Base-by-base conservation (phyloP, 352 stramenopile genomes). In the Poterioochromonas sp. region DNA sequence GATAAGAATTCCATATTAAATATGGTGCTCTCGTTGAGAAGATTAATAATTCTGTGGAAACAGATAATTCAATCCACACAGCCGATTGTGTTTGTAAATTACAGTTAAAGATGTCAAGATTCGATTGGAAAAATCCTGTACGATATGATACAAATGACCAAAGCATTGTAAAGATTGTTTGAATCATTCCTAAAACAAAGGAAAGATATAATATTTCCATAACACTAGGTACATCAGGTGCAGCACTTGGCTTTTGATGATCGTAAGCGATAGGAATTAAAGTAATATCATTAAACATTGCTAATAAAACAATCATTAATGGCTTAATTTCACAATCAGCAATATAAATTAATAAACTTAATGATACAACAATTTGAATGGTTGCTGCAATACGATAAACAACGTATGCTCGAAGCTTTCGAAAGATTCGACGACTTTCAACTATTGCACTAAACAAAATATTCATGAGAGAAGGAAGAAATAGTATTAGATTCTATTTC, bases 251-350 rank as follows among this genome's bases (percentile, higher is more conserved):
- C 11, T 74, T n/a, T 39, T 74, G 65, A 35, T n/a, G 22, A 64
- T 85, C 84, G 54, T 86, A 83, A 22, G 71, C 81, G 90, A 92
- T 84, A 74, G 80, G 83, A 86, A 97, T 94, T 63, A 97, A 90
- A 47, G 91, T 95, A 39, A 89, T 90, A 79, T 97, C 92, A 83
- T 97, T 97, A 43, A 98, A 80, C 41, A 97, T 87, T 62, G 92
- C 94, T 78, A 97, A 93, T n/a, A 96, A 76, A 70, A 97, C 29
- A 22, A 74, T n/a, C 8, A 58, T 29, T 26, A 74, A 39, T 58
- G 65, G 29, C 1, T 54, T 74, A 18, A 74, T 39, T n/a, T 34
- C 2, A 54, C 65, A 74, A 26, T 54, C 29, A 37, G 65, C 2
- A 54, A 74, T 89, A 0, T 97, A 82, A 32, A 92, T 88, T 69